Evolutionary conservation across 2,329 filamentous ascomycete species (phyloP).

Genomic region (Sclerotinia spermophila): DNA sequence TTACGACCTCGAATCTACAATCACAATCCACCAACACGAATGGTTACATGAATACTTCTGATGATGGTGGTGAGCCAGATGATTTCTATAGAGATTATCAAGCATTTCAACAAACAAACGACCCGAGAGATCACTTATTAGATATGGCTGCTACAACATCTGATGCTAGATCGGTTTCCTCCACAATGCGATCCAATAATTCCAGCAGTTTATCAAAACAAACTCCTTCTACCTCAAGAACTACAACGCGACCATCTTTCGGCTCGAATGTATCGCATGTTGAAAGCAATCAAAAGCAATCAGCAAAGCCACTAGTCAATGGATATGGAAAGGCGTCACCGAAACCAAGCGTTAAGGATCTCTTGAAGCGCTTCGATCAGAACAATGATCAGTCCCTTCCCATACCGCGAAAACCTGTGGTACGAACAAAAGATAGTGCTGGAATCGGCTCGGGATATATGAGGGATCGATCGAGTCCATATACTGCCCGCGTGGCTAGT

Average conservation of each 20-base stretch:
- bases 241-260: conserved; percentile 41
- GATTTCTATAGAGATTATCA: conserved; percentile 49
- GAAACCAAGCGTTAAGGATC: conserved; percentile 69
- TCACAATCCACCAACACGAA: conserved; percentile 27
- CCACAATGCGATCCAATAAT: conserved; percentile 48
- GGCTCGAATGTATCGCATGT: conserved; percentile 57
- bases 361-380: conserved; percentile 76
- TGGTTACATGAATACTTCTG: conserved; percentile 27
- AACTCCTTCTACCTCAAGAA: conserved; percentile 41
- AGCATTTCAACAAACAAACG: conserved; percentile 35
- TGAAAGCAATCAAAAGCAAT: conserved; percentile 38
- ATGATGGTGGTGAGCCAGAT: conserved; percentile 39
- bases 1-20: conserved; percentile 32
- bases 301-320: conserved; percentile 31
- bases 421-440: conserved; percentile 26
- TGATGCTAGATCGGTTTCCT: conserved; percentile 41
- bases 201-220: conserved; percentile 50
- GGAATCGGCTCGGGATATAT: conserved; percentile 25
- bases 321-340: conserved; percentile 24
- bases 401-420: conserved; percentile 31
- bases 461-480: conserved; percentile 30
- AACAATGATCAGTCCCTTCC: conserved; percentile 44
- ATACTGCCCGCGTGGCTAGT: conserved; percentile 32
- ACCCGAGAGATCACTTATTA: conserved; percentile 23
- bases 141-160: conserved; percentile 37